Evolutionary conservation across 2,329 filamentous ascomycete species (phyloP).

Genomic region (Exophiala mesophila): DNA sequence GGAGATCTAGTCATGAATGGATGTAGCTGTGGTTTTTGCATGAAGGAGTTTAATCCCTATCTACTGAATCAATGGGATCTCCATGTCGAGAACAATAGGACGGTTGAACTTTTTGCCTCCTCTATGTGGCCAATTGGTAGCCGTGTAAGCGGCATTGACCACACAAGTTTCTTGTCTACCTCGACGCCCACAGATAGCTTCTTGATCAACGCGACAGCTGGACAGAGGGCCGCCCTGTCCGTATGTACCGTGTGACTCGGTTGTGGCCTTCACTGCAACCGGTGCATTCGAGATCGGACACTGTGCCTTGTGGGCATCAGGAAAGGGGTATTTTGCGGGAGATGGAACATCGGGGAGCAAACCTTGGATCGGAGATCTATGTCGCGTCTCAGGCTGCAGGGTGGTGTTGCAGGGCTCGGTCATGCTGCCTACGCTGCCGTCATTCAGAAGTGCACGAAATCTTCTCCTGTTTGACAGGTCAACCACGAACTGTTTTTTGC

Average conservation of each 20-base stretch:
- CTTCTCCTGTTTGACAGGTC: conserved; percentile 39
- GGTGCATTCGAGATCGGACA: conserved; percentile 2
- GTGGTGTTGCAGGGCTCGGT: conserved; percentile 20
- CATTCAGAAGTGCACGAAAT: conserved; percentile 11
- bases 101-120: conserved; percentile 65
- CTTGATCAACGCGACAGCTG: conserved; percentile 18
- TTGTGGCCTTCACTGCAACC: background rate
- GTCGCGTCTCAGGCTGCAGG: conserved; percentile 32
- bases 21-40: background rate
- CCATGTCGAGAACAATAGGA: conserved; percentile 77
- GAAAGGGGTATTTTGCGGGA: conserved; percentile 10
- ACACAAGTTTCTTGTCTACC: conserved; percentile 66
- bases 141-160: conserved; percentile 73
- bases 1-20: conserved; percentile 8
- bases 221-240: conserved; percentile 17
- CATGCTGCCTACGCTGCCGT: conserved; percentile 10
- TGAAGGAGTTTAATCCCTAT: too few species aligned
- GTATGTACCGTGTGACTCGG: conserved; percentile 1
- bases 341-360: conserved; percentile 1
- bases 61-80: conserved; percentile 56
- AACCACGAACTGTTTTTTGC: conserved; percentile 51
- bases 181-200: conserved; percentile 21
- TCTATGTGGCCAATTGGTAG: conserved; percentile 59
- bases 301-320: conserved; percentile 16
- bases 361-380: conserved; percentile 22